A percentile compares a stretch with the other conserved stretches of the same genome.
These are phyloP conservation scores for Hyphopichia pseudoburtonii DNA, from an alignment of 1,139 yeast genomes.

Conservation along the genomic window DNA sequence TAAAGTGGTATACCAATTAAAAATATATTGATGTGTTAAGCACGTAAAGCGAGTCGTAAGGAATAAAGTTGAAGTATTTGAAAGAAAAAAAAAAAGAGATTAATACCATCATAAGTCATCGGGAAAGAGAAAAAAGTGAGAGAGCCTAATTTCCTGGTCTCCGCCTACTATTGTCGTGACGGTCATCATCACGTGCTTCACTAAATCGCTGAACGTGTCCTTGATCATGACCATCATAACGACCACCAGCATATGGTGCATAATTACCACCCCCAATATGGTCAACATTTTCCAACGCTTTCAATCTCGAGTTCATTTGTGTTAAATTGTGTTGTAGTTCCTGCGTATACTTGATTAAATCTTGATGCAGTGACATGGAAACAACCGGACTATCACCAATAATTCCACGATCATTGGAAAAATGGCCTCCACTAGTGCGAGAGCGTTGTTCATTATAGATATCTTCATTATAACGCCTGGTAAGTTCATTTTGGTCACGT, in stretches of 20 bases:
- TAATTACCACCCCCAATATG: background rate
- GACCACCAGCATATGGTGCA: background rate
- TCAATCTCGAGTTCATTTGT: conserved; percentile 25
- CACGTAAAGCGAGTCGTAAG: too few relatives aligned
- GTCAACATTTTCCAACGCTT: conserved; percentile 15
- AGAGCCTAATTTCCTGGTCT: too few relatives aligned
- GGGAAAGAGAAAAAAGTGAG: background rate
- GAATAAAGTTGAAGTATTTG: too few relatives aligned
- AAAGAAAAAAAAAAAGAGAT: background rate
- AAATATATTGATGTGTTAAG: too few relatives aligned
- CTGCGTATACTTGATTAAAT: conserved; percentile 34
- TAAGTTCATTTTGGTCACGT: too few relatives aligned
- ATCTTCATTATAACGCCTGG: background rate
- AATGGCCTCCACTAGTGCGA: too few relatives aligned
- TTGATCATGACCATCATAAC: background rate
- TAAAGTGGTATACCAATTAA: too few relatives aligned
- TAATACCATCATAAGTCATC: background rate
- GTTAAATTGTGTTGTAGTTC: conserved; percentile 29
- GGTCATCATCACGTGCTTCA: too few relatives aligned
- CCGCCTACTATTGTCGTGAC: too few relatives aligned
- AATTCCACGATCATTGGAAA: too few relatives aligned
- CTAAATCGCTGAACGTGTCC: too few relatives aligned
- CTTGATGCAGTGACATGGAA: conserved; percentile 31
- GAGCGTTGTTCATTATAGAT: too few relatives aligned
- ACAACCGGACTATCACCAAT: conserved; percentile 14